Percentiles rank a stretch among this genome's conserved stretches.
phyloP scores from a whole-genome alignment of 225 moss, liverwort and hornwort species.

The Sphagnum contortum region DNA sequence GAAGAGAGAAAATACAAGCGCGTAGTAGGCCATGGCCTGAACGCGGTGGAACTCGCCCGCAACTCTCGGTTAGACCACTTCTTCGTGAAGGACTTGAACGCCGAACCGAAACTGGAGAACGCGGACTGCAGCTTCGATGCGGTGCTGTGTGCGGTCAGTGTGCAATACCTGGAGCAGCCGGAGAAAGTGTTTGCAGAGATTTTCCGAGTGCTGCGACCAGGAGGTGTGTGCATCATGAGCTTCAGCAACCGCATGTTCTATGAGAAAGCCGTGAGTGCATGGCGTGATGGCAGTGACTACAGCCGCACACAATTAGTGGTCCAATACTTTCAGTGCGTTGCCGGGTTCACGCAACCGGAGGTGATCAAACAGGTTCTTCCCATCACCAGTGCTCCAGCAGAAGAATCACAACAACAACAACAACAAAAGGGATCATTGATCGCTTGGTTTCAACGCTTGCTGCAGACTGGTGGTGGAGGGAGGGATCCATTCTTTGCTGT shows the following conservation, averaged over 20 bases:
- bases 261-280: conserved; percentile 61
- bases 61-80: conserved; percentile 54
- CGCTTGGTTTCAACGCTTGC: conserved; percentile 28
- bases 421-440: conserved; percentile 15
- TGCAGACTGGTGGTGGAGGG: conserved; percentile 30
- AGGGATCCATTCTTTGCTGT: conserved; percentile 68
- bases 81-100: conserved; percentile 60
- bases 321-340: conserved; percentile 61
- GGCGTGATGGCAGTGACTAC: conserved; percentile 67
- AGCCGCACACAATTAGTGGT: conserved; percentile 59
- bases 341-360: conserved; percentile 55
- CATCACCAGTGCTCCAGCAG: not conserved
- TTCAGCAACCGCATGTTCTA: conserved; percentile 84
- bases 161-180: conserved; percentile 63
- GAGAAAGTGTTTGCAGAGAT: conserved; percentile 69
- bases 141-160: conserved; percentile 58
- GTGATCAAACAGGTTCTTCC: conserved; percentile 34
- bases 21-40: conserved; percentile 67
- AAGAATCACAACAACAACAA: not conserved
- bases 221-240: conserved; percentile 66
- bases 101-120: conserved; percentile 43
- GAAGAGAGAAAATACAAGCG: conserved; percentile 62
- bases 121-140: conserved; percentile 51
- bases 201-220: conserved; percentile 57
- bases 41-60: conserved; percentile 51